These are phyloP conservation scores for Penicillium bialowiezense DNA, from an alignment of 495 filamentous ascomycete genomes.

Conservation along the genomic window DNA sequence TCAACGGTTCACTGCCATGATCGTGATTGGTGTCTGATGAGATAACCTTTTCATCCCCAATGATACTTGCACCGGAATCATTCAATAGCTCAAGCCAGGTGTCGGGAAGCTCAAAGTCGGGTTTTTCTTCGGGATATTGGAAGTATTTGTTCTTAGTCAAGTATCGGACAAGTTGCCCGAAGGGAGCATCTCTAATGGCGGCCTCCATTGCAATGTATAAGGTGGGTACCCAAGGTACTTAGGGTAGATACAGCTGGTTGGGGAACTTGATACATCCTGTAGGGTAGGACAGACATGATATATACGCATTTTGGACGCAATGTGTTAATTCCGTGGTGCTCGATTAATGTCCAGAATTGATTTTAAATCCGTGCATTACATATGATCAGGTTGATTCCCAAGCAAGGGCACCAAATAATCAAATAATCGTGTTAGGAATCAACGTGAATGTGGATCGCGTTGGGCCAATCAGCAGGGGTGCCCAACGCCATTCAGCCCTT, in stretches of 20 bases:
- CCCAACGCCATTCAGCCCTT: background rate
- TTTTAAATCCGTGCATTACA: background rate
- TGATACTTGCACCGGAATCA: background rate
- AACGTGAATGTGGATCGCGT: background rate
- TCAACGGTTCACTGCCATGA: slow-evolving; percentile 11
- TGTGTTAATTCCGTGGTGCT: too few relatives aligned
- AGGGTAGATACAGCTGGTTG: background rate
- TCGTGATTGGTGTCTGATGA: background rate
- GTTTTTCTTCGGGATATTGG: slow-evolving; percentile 53
- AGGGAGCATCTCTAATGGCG: slow-evolving; percentile 47
- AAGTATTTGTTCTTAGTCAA: slow-evolving; percentile 47
- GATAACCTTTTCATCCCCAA: slow-evolving; percentile 10
- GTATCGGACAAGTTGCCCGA: slow-evolving; percentile 53
- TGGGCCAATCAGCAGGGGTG: background rate
- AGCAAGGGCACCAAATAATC: background rate
- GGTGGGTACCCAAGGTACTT: background rate
- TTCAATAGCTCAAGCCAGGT: slow-evolving; percentile 36
- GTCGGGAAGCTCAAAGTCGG: slow-evolving; percentile 49
- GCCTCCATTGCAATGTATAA: slow-evolving; percentile 17
- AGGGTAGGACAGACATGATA: background rate
- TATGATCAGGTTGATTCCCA: background rate
- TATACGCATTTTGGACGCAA: background rate
- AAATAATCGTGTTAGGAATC: background rate
- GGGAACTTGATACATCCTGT: background rate
- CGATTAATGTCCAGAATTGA: background rate